Base-by-base conservation (phyloP, 495 filamentous ascomycete species). In the Aspergillus ostianus region DNA sequence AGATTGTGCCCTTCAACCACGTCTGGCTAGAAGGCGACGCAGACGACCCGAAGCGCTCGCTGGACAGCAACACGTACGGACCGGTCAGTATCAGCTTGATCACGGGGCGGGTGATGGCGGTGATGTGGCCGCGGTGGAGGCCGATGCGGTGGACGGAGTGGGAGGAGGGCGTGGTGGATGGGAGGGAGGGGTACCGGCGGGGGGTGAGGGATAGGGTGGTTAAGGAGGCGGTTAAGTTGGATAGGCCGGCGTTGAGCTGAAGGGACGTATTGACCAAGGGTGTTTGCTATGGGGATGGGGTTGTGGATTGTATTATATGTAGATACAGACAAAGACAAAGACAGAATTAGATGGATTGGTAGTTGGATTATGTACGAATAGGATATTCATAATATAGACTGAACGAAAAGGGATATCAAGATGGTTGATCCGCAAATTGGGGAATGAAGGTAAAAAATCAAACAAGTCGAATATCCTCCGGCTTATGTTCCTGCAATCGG, bases 11-110 rank as follows among this genome's bases (percentile, higher is more conserved):
- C 0, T 76, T 76, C 45, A 88, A 88, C 6, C 88, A 92, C 76
- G 77, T 92, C 41, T 93, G 90, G 90, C 77, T 93, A 18, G 89
- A 92, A 66, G 90, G 90, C 0, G 90, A 91, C 68, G 82, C 79
- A 17, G 70, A 73, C 47, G 81, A 86, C 59, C 78, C 74, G 27
- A 59, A 63, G 17, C 74, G 81, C 60, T 85, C 83, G 61, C 68
- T 84, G 55, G 90, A 93, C 67, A 91, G 88, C 66, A 91, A 92
- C 73, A 79, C 79, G 26, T 92, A 90, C 66, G 90, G 90, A 5
- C 88, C 90, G 1, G 82, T 87, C 30, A 76, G 79, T 72, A 63
- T 74, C 26, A 82, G 79, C 63, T 64, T 93, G 47, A 79, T 93
- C 27, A 80, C 82, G 7, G 89, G 90, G 4, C 76, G 76, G 41